These are phyloP conservation scores for Neonectria coccinea DNA, from an alignment of 2,329 filamentous ascomycete genomes.

Conservation along the genomic window DNA sequence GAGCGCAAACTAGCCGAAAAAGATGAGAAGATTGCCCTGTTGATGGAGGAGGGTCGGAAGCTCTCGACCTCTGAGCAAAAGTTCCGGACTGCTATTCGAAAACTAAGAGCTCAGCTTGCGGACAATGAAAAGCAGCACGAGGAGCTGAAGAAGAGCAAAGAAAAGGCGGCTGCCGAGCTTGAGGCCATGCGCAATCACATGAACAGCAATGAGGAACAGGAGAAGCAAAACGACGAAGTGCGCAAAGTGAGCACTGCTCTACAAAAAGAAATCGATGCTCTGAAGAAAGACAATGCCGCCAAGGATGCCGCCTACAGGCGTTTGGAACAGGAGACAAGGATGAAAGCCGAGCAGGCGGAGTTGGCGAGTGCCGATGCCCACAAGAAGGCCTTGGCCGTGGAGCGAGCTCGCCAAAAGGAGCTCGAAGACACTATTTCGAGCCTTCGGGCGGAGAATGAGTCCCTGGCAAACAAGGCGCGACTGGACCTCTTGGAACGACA, in stretches of 20 bases:
- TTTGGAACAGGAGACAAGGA: slow-evolving; percentile 76
- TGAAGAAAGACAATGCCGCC: slow-evolving; percentile 65
- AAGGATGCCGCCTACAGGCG: slow-evolving; percentile 75
- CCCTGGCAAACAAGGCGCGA: slow-evolving; percentile 76
- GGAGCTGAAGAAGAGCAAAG: slow-evolving; percentile 69
- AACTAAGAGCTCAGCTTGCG: slow-evolving; percentile 74
- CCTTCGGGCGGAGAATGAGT: slow-evolving; percentile 82
- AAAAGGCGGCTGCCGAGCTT: slow-evolving; percentile 67
- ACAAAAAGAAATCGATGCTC: slow-evolving; percentile 51
- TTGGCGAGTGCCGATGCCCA: slow-evolving; percentile 74
- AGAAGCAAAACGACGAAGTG: slow-evolving; percentile 65
- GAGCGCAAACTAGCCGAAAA: slow-evolving; percentile 89
- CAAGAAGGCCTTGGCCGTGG: slow-evolving; percentile 74
- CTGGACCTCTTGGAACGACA: slow-evolving; percentile 77
- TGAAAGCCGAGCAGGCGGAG: slow-evolving; percentile 73
- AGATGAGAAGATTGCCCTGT: slow-evolving; percentile 86
- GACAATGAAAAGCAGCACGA: slow-evolving; percentile 74
- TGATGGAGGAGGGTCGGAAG: slow-evolving; percentile 93
- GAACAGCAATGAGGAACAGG: slow-evolving; percentile 63
- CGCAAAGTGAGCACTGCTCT: slow-evolving; percentile 66
- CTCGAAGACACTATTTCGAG: slow-evolving; percentile 70
- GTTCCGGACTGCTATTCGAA: slow-evolving; percentile 85
- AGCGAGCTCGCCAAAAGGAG: slow-evolving; percentile 67
- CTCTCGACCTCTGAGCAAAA: slow-evolving; percentile 89
- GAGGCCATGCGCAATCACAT: slow-evolving; percentile 60